These are phyloP conservation scores for Voacanga thouarsii DNA, from an alignment of 257 asterid genomes.

Conservation along the genomic window DNA sequence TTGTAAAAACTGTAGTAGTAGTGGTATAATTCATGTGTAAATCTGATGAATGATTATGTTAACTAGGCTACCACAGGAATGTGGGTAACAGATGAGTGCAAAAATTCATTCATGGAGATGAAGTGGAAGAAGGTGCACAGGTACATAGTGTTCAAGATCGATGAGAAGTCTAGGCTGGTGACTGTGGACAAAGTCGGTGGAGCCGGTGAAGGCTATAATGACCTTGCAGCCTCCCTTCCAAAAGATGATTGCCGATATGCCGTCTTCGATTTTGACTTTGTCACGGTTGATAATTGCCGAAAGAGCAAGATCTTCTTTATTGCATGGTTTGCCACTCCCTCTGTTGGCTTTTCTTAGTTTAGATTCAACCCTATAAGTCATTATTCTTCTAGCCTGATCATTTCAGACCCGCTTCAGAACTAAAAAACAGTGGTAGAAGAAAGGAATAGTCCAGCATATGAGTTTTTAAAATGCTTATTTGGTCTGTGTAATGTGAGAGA, in stretches of 20 bases:
- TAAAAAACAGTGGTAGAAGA: background rate
- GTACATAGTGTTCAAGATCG: conserved; percentile 82
- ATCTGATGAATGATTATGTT: background rate
- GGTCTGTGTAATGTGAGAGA: no score
- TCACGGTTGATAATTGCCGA: conserved; percentile 80
- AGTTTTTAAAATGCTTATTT: no score
- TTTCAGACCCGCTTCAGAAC: background rate
- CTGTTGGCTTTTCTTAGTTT: background rate
- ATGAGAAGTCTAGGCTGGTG: conserved; percentile 56
- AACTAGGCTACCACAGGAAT: conserved; percentile 68
- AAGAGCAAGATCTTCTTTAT: conserved; percentile 96
- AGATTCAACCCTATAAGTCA: background rate
- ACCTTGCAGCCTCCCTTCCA: conserved; percentile 71
- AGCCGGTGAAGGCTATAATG: conserved; percentile 66
- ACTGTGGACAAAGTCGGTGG: conserved; percentile 85
- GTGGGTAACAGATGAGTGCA: conserved; percentile 90
- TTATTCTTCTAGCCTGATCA: background rate
- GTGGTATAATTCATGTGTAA: background rate
- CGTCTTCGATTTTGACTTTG: conserved; percentile 80
- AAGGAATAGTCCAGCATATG: no score
- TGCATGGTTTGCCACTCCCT: conserved; percentile 52
- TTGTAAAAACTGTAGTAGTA: background rate
- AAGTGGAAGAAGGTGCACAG: conserved; percentile 84
- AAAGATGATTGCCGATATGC: conserved; percentile 89
- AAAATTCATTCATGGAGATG: conserved; percentile 87